These are phyloP conservation scores for Dichomitus squalens DNA, from an alignment of 1,284 basidiomycete genomes.

Conservation along the genomic window DNA sequence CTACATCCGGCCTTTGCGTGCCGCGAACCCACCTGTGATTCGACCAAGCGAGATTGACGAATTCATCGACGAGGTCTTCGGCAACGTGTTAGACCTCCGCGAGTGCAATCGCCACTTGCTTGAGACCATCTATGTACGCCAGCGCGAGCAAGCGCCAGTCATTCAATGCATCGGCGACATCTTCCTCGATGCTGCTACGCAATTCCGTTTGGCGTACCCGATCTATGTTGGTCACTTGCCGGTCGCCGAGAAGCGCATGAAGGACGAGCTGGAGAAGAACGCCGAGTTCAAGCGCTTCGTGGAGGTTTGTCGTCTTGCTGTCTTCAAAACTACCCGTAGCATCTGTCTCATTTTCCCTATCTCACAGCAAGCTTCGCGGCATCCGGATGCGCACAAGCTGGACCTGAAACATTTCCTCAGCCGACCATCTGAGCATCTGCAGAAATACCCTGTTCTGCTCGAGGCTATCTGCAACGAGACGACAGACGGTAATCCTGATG, in stretches of 20 bases:
- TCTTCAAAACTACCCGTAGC: background rate
- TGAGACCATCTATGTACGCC: slow-evolving; percentile 85
- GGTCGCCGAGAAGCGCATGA: slow-evolving; percentile 82
- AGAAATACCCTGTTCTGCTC: slow-evolving; percentile 87
- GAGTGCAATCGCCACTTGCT: slow-evolving; percentile 82
- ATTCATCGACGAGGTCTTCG: slow-evolving; percentile 88
- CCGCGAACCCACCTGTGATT: slow-evolving; percentile 76
- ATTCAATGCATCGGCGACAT: slow-evolving; percentile 90
- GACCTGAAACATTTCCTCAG: slow-evolving; percentile 89
- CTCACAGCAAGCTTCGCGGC: slow-evolving; percentile 54
- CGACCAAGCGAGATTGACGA: slow-evolving; percentile 65
- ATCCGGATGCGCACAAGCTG: slow-evolving; percentile 75
- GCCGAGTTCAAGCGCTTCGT: slow-evolving; percentile 83
- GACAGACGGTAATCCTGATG: slow-evolving; percentile 75
- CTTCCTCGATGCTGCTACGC: slow-evolving; percentile 85
- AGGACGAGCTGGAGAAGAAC: slow-evolving; percentile 84
- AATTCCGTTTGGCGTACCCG: slow-evolving; percentile 88
- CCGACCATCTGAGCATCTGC: slow-evolving; percentile 85
- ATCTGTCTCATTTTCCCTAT: background rate
- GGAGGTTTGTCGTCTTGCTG: slow-evolving; percentile 61
- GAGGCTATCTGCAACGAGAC: slow-evolving; percentile 88
- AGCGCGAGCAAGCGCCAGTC: slow-evolving; percentile 85
- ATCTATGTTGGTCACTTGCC: slow-evolving; percentile 86
- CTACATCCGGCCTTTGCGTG: slow-evolving; percentile 80
- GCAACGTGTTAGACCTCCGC: slow-evolving; percentile 83